Evolutionary conservation across 1,284 basidiomycete genomes (phyloP).

Genomic region (Ustilago nuda): DNA sequence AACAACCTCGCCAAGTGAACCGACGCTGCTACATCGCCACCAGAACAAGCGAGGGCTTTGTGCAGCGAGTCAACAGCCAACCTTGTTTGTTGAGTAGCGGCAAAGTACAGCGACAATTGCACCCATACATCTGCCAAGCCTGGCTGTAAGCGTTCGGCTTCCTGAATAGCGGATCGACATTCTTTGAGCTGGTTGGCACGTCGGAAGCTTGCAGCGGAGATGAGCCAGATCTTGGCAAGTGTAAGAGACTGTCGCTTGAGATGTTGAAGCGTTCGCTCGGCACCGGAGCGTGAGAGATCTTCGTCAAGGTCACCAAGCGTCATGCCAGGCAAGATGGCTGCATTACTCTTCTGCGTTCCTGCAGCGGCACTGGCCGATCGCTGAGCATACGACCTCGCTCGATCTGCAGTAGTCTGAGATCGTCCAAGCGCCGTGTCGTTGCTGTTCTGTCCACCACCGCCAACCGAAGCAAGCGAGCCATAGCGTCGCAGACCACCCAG

Average conservation of each 20-base stretch:
- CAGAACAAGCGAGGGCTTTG: conserved; percentile 66
- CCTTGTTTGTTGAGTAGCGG: conserved; percentile 26
- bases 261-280: conserved; percentile 35
- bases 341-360: conserved; percentile 15
- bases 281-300: conserved; percentile 27
- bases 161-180: conserved; percentile 88
- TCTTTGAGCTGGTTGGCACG: conserved; percentile 89
- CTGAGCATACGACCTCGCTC: conserved; percentile 36
- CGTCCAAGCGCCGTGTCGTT: conserved; percentile 29
- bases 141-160: conserved; percentile 90
- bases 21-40: conserved; percentile 57
- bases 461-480: conserved; percentile 35
- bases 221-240: conserved; percentile 91
- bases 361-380: conserved; percentile 20
- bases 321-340: conserved; percentile 36
- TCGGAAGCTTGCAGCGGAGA: conserved; percentile 92
- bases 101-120: conserved; percentile 72
- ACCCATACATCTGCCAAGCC: conserved; percentile 92
- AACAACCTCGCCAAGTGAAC: conserved; percentile 65
- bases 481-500: conserved; percentile 31
- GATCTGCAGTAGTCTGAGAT: conserved; percentile 25
- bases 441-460: conserved; percentile 21
- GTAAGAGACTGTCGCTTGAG: conserved; percentile 45
- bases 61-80: conserved; percentile 65
- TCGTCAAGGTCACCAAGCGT: conserved; percentile 24